These are phyloP conservation scores for Yamadazyma kanchanaburiensis DNA, from an alignment of 1,139 yeast genomes.

Conservation along the genomic window DNA sequence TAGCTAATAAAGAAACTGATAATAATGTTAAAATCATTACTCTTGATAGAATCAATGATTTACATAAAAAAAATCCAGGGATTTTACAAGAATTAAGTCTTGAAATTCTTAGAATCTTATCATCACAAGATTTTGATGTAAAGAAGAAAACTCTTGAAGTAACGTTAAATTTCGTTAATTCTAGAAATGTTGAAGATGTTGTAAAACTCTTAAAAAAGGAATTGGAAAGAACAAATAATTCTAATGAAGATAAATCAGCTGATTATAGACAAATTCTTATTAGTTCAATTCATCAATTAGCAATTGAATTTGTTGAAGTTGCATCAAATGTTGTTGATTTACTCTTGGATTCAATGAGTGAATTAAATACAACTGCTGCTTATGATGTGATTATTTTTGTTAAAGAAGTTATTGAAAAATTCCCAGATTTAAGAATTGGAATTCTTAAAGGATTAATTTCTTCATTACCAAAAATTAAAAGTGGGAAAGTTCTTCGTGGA, in stretches of 20 bases:
- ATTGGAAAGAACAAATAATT: constrained; percentile 64
- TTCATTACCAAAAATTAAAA: constrained; percentile 65
- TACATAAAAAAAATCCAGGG: constrained; percentile 76
- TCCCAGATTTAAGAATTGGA: constrained; percentile 71
- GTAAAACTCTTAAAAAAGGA: constrained; percentile 90
- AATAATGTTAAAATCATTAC: constrained; percentile 92
- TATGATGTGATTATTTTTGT: constrained; percentile 84
- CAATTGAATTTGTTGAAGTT: constrained; percentile 84
- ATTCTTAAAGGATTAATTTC: constrained; percentile 64
- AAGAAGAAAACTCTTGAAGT: constrained; percentile 85
- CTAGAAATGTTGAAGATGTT: constrained; percentile 92
- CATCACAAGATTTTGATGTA: constrained; percentile 87
- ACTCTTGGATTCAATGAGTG: constrained; percentile 81
- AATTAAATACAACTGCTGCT: constrained; percentile 82
- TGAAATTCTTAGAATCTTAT: constrained; percentile 81
- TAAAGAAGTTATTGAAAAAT: constrained; percentile 91
- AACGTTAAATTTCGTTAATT: constrained; percentile 72
- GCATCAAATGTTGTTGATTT: constrained; percentile 90
- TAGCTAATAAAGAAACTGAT: constrained; percentile 89
- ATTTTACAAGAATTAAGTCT: constrained; percentile 79
- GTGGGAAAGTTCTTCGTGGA: constrained; percentile 91
- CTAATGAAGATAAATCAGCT: constrained; percentile 72
- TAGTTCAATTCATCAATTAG: constrained; percentile 85
- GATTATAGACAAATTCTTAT: constrained; percentile 90
- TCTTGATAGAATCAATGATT: constrained; percentile 77